Evolutionary conservation across 2,329 filamentous ascomycete genomes (phyloP).

Genomic region (Botryotinia narcissicola): DNA sequence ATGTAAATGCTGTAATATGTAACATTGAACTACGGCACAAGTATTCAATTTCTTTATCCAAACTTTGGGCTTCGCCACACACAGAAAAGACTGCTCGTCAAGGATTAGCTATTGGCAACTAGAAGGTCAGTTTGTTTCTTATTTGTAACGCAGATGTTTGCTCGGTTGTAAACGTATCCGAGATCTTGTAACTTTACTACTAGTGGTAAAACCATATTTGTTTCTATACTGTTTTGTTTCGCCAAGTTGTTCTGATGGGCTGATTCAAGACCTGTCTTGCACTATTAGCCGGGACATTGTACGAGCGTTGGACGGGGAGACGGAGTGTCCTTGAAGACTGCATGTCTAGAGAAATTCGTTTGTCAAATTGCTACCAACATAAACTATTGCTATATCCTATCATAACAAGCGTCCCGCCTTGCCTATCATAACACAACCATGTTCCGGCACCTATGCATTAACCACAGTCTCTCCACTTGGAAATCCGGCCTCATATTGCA

Average conservation of each 20-base stretch:
- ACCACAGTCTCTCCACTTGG: slow-evolving; percentile 50
- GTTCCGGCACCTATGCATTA: slow-evolving; percentile 18
- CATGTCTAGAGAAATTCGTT: background rate
- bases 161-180: background rate
- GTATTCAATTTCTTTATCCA: background rate
- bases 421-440: background rate
- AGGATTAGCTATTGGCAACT: background rate
- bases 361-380: slow-evolving; percentile 4
- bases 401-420: background rate
- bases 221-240: background rate
- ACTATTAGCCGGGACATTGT: background rate
- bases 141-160: background rate
- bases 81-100: background rate
- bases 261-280: background rate
- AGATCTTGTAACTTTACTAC: background rate
- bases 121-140: background rate
- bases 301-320: too few species aligned
- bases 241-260: background rate
- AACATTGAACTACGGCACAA: background rate
- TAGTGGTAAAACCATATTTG: background rate
- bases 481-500: slow-evolving; percentile 61
- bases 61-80: background rate
- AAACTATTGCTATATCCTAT: background rate
- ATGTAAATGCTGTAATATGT: background rate
- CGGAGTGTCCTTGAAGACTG: too few species aligned